Percentiles rank a stretch among this genome's conserved stretches.
phyloP scores from a whole-genome alignment of 1,139 yeast species.

The Sugiyamaella sp. region DNA sequence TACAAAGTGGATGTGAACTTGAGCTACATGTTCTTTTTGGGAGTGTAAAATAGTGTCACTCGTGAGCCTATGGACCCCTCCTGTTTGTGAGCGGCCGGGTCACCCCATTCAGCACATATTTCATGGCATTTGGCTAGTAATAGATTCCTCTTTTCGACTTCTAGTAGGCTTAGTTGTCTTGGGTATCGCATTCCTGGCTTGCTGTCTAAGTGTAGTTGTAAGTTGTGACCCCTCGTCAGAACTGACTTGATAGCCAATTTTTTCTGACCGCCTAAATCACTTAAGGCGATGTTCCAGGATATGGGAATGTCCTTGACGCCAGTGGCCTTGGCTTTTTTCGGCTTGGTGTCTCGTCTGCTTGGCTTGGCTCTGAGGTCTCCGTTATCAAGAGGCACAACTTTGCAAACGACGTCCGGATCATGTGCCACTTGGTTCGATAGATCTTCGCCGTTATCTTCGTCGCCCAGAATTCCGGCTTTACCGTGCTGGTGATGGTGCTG shows the following conservation, averaged over 20 bases:
- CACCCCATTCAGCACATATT: slow-evolving; percentile 38
- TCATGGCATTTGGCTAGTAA: slow-evolving; percentile 35
- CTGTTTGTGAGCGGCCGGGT: slow-evolving; percentile 31
- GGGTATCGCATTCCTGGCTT: slow-evolving; percentile 36
- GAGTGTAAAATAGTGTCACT: slow-evolving; percentile 32
- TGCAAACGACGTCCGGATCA: slow-evolving; percentile 34
- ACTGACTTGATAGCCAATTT: slow-evolving; percentile 43
- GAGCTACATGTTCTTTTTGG: slow-evolving; percentile 16
- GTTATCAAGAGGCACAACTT: slow-evolving; percentile 26
- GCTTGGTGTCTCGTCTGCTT: slow-evolving; percentile 19
- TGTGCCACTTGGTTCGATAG: slow-evolving; percentile 5
- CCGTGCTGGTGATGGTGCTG: slow-evolving; percentile 19
- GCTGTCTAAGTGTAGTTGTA: slow-evolving; percentile 35
- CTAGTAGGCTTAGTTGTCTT: slow-evolving; percentile 35
- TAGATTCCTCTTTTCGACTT: slow-evolving; percentile 39
- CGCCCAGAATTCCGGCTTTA: slow-evolving; percentile 17
- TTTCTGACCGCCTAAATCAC: slow-evolving; percentile 41
- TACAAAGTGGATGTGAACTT: background rate
- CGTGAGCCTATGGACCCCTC: slow-evolving; percentile 33
- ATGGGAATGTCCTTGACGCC: slow-evolving; percentile 39
- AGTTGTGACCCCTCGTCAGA: slow-evolving; percentile 38
- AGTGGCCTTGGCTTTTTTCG: slow-evolving; percentile 28
- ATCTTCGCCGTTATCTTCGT: slow-evolving; percentile 4
- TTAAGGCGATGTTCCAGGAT: slow-evolving; percentile 41
- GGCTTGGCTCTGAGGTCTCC: background rate